A percentile compares a stretch with the other conserved stretches of the same genome.
These are phyloP conservation scores for Gaultheria prostrata DNA, from an alignment of 148 eudicot species.

Conservation along the genomic window DNA sequence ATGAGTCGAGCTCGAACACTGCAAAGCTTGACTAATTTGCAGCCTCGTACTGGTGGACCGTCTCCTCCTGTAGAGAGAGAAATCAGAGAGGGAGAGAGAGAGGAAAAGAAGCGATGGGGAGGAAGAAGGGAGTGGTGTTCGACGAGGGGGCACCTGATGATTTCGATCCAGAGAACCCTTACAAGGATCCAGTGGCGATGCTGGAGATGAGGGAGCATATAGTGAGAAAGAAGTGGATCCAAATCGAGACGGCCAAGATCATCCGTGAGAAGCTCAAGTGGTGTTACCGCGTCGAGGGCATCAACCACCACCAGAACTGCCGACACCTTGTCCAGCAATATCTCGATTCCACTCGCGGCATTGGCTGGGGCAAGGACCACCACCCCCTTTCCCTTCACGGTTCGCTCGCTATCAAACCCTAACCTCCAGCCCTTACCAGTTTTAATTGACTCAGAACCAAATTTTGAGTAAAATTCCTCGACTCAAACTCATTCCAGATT, in stretches of 20 bases:
- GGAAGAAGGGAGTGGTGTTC: constrained; percentile 66
- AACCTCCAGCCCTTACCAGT: neutral
- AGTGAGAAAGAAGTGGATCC: constrained; percentile 93
- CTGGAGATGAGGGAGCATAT: constrained; percentile 90
- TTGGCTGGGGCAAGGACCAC: constrained; percentile 86
- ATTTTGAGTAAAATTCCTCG: too few species aligned
- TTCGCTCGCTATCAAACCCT: constrained; percentile 4
- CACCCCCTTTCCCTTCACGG: constrained; percentile 79
- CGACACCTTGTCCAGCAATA: constrained; percentile 85
- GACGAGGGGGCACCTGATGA: constrained; percentile 87
- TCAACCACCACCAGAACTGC: constrained; percentile 89
- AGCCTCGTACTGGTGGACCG: too few species aligned
- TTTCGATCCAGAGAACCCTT: constrained; percentile 84
- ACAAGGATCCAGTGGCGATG: constrained; percentile 96
- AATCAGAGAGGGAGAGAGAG: neutral
- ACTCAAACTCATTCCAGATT: too few species aligned
- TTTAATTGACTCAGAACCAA: too few species aligned
- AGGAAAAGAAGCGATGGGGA: constrained; percentile 42
- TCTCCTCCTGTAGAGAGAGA: neutral
- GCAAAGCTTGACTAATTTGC: too few species aligned
- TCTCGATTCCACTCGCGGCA: constrained; percentile 83
- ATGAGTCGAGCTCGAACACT: too few species aligned
- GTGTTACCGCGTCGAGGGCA: constrained; percentile 90
- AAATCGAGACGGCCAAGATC: constrained; percentile 90
- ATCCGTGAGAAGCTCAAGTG: constrained; percentile 62